Conservation (phyloP, 2,329 filamentous ascomycete genomes). For the Aspergillus sp. region DNA sequence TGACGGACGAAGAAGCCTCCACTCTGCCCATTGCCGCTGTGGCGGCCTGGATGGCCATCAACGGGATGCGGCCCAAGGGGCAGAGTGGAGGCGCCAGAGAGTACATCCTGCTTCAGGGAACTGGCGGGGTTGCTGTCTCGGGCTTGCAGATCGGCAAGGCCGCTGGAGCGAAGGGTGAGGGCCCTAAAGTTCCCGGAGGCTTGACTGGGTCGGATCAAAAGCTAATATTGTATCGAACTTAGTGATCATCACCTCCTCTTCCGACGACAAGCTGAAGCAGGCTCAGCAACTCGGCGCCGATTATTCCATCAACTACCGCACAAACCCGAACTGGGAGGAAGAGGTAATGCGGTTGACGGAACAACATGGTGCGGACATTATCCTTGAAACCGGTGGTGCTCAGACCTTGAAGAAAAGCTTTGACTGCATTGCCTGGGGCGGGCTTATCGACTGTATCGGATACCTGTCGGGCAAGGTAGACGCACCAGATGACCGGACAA, state of each 20-base stretch:
- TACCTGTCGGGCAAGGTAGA: slow-evolving; percentile 61
- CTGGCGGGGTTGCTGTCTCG: slow-evolving; percentile 53
- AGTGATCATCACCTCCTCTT: slow-evolving; percentile 57
- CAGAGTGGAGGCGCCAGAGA: slow-evolving; percentile 52
- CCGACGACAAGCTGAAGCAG: slow-evolving; percentile 54
- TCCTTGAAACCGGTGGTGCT: slow-evolving; percentile 58
- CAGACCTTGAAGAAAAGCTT: slow-evolving; percentile 56
- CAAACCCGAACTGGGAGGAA: slow-evolving; percentile 49
- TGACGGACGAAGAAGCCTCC: slow-evolving; percentile 45
- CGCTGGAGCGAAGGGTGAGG: slow-evolving; percentile 48
- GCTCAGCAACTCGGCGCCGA: slow-evolving; percentile 57
- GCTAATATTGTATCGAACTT: background rate
- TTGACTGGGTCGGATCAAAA: background rate
- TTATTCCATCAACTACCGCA: slow-evolving; percentile 56
- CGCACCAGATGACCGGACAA: slow-evolving; percentile 57
- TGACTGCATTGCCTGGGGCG: slow-evolving; percentile 50
- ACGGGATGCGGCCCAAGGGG: slow-evolving; percentile 46
- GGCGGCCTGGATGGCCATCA: slow-evolving; percentile 57
- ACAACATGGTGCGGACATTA: slow-evolving; percentile 55
- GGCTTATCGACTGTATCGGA: slow-evolving; percentile 53
- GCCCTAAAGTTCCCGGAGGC: background rate
- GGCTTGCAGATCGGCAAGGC: slow-evolving; percentile 55
- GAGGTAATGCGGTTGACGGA: slow-evolving; percentile 52
- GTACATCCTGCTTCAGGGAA: slow-evolving; percentile 61
- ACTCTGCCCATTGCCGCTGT: slow-evolving; percentile 53